Base-by-base conservation (phyloP, 192 early-diverging fungal genomes). In the Coemansia sp. region DNA sequence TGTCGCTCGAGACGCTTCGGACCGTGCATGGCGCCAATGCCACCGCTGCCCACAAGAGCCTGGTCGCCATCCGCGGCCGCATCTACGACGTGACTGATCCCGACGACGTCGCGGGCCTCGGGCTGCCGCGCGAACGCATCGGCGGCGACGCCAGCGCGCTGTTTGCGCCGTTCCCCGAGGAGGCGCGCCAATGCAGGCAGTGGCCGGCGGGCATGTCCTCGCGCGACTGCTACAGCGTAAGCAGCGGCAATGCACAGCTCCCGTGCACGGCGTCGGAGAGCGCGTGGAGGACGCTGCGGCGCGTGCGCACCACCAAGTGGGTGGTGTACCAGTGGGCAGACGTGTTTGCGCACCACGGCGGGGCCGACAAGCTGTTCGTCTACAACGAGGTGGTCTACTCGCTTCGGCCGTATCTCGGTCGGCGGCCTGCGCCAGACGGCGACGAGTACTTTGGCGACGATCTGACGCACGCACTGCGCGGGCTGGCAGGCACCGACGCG, bases 341-440 rank as follows among this genome's bases (percentile, higher is more conserved):
- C 56, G 67, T 89, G 31, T 67, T 70, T 7, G 28, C 34, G 22
- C 57, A 44, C 19, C 82, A 82, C 55, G 84, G 67, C 50, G 60
- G 56, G 13, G 17, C 53, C 23, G 70, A 72, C 11, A 60, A 53
- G 55, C 56, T 79, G 55, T 83, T 92, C 67, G 91, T 89, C 20
- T 83, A 88, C 63, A 86, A 89, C 59, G 91, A 87, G 22, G 82
- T 84, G 41, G 91, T 92, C 5, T 77, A 88, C 38, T 88, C 90
- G 58, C 71, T 92, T 34, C 83, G 85, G 48, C 70, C 76, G 29
- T 90, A 90, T 48, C 75, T 87, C 0, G 45, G 30, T 6, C 52
- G 76, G 55, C 72, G 59, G 0, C 22, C 47, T 84, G 83, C 57
- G 37, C 57, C 22, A 55, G 84, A 42, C 15, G 85, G 84, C 64